Percentiles rank a stretch among this genome's conserved stretches.
These are phyloP conservation scores for Darksidea phi DNA, from an alignment of 495 filamentous ascomycete species.

Conservation along the genomic window DNA sequence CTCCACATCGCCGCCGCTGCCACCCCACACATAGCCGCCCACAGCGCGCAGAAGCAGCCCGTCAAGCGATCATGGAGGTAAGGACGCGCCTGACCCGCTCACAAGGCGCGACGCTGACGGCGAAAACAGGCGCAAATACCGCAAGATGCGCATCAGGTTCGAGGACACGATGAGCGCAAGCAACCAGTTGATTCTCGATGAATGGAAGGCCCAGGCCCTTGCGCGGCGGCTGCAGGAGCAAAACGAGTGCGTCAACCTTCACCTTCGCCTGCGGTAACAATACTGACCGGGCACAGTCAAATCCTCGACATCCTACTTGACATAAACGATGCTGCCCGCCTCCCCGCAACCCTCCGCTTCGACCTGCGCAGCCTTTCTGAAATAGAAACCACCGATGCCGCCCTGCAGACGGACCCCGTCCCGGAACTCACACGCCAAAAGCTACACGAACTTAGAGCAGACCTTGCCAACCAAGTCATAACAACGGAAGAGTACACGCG, in stretches of 20 bases:
- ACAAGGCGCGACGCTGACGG: slow-evolving; percentile 1
- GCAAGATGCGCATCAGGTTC: slow-evolving; percentile 84
- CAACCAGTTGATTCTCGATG: slow-evolving; percentile 71
- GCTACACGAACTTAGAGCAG: slow-evolving; percentile 50
- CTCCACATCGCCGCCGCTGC: slow-evolving; percentile 4
- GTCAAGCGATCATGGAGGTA: slow-evolving; percentile 38
- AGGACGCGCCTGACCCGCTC: background rate
- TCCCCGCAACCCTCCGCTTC: slow-evolving; percentile 72
- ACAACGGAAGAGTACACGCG: slow-evolving; percentile 37
- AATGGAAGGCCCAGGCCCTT: slow-evolving; percentile 71
- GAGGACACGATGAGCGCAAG: slow-evolving; percentile 78
- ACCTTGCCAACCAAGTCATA: slow-evolving; percentile 47
- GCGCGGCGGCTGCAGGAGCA: slow-evolving; percentile 78
- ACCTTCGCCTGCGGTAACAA: background rate
- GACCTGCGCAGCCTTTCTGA: slow-evolving; percentile 49
- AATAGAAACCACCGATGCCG: slow-evolving; percentile 43
- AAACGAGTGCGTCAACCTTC: slow-evolving; percentile 64
- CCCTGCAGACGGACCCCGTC: slow-evolving; percentile 46
- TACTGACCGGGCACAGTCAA: slow-evolving; percentile 21
- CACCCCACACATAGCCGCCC: slow-evolving; percentile 3
- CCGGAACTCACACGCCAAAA: slow-evolving; percentile 44
- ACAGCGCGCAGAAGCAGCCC: slow-evolving; percentile 21
- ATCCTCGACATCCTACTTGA: slow-evolving; percentile 69
- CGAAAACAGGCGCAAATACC: slow-evolving; percentile 62
- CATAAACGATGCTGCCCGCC: slow-evolving; percentile 73